phyloP scores from a whole-genome alignment of 768 basidiomycete species.

The Tylopilus felleus region DNA sequence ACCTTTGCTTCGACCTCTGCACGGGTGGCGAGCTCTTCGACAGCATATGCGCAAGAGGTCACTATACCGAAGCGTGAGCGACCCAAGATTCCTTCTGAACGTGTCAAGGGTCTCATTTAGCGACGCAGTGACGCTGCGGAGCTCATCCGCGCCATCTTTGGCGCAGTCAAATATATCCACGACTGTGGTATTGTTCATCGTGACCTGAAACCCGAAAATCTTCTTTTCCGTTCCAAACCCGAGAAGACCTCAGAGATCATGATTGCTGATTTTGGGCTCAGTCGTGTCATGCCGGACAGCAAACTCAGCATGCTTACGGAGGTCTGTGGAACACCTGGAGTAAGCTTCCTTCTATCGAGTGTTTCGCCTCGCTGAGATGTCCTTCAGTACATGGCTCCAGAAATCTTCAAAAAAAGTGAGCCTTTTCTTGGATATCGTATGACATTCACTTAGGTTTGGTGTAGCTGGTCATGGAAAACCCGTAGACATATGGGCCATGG shows the following conservation, averaged over 20 bases:
- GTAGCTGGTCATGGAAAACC: conserved; percentile 90
- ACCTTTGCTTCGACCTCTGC: conserved; percentile 94
- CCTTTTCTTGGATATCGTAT: conserved; percentile 1
- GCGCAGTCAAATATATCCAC: conserved; percentile 90
- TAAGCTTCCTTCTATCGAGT: conserved; percentile 32
- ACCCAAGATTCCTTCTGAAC: neutral
- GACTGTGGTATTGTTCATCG: conserved; percentile 91
- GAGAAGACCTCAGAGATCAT: conserved; percentile 89
- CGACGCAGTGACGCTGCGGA: conserved; percentile 77
- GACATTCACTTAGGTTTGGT: neutral
- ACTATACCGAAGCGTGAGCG: conserved; percentile 89
- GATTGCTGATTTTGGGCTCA: conserved; percentile 95
- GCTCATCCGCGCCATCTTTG: conserved; percentile 82
- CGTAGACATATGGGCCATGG: conserved; percentile 97
- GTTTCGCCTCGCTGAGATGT: conserved; percentile 4
- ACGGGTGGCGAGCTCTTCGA: conserved; percentile 99
- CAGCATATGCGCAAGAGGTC: conserved; percentile 95
- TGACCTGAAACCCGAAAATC: conserved; percentile 97
- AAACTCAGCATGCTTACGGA: conserved; percentile 87
- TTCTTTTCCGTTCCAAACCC: conserved; percentile 84
- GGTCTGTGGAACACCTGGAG: conserved; percentile 92
- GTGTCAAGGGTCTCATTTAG: conserved; percentile 17
- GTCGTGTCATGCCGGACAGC: conserved; percentile 86
- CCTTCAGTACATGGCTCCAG: conserved; percentile 85
- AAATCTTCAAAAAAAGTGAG: conserved; percentile 90